These are phyloP conservation scores for Letharia columbiana DNA, from an alignment of 495 filamentous ascomycete genomes.

Conservation along the genomic window DNA sequence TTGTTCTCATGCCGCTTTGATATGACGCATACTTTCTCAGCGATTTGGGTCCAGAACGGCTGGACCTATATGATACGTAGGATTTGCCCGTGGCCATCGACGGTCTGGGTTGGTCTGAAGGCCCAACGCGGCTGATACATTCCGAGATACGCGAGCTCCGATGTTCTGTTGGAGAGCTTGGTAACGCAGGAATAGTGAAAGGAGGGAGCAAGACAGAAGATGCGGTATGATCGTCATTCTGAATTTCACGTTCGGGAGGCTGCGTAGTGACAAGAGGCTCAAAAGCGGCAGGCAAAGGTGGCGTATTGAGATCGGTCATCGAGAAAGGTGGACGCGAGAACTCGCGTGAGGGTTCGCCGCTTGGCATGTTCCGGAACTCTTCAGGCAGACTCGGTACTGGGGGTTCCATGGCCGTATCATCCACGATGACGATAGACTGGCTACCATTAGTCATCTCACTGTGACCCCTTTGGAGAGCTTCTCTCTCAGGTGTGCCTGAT, in stretches of 20 bases:
- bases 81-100: constrained; percentile 19
- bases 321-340: constrained; percentile 9
- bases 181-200: constrained; percentile 11
- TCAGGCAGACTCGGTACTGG: constrained; percentile 24
- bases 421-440: constrained; percentile 81
- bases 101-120: constrained; percentile 10
- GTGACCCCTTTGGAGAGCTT: constrained; percentile 31
- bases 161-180: constrained; percentile 1
- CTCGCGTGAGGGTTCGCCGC: background rate
- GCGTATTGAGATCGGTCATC: constrained; percentile 4
- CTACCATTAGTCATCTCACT: constrained; percentile 68
- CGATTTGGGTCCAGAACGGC: constrained; percentile 19
- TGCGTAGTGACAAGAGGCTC: constrained; percentile 10
- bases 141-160: constrained; percentile 8
- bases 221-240: constrained; percentile 8
- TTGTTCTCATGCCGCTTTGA: constrained; percentile 58
- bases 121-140: background rate
- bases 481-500: constrained; percentile 17
- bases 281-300: constrained; percentile 5
- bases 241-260: background rate
- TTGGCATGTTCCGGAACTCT: constrained; percentile 10
- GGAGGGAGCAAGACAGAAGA: constrained; percentile 16
- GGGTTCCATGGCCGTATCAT: constrained; percentile 40
- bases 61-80: constrained; percentile 20
- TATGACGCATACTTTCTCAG: constrained; percentile 62